Percentiles rank a stretch among this genome's conserved stretches.
Conservation (phyloP, 1,284 basidiomycete genomes). For the Singerocomus inundabilis region DNA sequence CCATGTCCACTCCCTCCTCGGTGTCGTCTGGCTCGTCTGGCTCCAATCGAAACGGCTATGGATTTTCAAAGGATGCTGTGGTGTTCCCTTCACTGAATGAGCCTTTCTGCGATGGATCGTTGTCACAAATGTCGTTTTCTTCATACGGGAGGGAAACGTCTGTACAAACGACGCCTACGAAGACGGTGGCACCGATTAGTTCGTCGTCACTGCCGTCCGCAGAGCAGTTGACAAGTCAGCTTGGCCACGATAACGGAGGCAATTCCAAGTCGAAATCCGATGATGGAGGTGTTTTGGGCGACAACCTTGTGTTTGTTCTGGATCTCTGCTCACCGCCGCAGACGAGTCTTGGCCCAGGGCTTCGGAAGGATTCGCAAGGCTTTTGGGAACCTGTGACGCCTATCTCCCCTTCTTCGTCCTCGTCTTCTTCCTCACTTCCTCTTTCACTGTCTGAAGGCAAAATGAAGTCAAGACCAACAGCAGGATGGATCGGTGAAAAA, state of each 20-base stretch:
- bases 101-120: constrained; percentile 20
- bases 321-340: constrained; percentile 13
- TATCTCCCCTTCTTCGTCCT: constrained; percentile 24
- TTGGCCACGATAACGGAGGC: constrained; percentile 2
- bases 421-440: constrained; percentile 21
- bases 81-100: constrained; percentile 29
- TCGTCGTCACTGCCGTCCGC: constrained; percentile 1
- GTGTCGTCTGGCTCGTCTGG: background rate
- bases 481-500: constrained; percentile 8
- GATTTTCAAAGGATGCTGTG: constrained; percentile 12
- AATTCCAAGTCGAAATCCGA: background rate
- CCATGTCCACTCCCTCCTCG: constrained; percentile 5
- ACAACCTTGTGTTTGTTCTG: constrained; percentile 5
- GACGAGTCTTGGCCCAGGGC: constrained; percentile 10
- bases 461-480: background rate
- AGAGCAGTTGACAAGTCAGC: background rate
- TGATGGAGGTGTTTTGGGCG: background rate
- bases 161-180: constrained; percentile 13
- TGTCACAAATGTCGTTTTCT: background rate
- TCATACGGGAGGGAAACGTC: constrained; percentile 8
- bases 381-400: constrained; percentile 30
- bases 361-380: constrained; percentile 28
- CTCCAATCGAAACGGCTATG: constrained; percentile 3
- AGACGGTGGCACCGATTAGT: constrained; percentile 4
- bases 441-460: constrained; percentile 19